Percentiles rank a stretch among this genome's conserved stretches.
Evolutionary conservation across 208 protist genomes (phyloP).

Genomic region (Leishmania braziliensis): DNA sequence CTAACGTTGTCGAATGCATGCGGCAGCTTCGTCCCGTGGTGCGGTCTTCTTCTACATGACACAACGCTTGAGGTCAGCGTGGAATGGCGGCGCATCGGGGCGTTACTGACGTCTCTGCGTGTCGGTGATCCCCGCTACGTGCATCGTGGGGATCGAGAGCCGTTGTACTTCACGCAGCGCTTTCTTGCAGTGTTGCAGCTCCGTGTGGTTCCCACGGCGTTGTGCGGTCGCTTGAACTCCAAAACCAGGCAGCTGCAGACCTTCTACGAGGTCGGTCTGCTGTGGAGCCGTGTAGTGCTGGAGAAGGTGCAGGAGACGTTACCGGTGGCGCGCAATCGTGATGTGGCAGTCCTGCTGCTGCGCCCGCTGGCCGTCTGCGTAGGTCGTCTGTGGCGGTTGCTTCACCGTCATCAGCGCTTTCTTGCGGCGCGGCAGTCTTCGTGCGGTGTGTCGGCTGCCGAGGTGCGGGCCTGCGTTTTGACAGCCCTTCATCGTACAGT

Average conservation of each 20-base stretch:
- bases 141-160: slow-evolving; percentile 20
- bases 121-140: slow-evolving; percentile 11
- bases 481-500: slow-evolving; percentile 50
- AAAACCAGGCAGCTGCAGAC: slow-evolving; percentile 61
- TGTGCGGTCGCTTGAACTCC: slow-evolving; percentile 62
- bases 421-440: slow-evolving; percentile 39
- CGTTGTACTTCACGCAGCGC: slow-evolving; percentile 36
- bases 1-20: not conserved
- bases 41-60: slow-evolving; percentile 56
- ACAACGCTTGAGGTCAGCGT: slow-evolving; percentile 51
- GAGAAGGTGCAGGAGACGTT: slow-evolving; percentile 38
- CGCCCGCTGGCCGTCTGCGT: slow-evolving; percentile 39
- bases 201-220: slow-evolving; percentile 45
- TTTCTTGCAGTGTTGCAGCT: slow-evolving; percentile 47
- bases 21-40: slow-evolving; percentile 46
- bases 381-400: slow-evolving; percentile 33
- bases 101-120: slow-evolving; percentile 29
- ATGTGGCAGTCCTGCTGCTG: slow-evolving; percentile 28
- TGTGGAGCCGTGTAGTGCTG: slow-evolving; percentile 58
- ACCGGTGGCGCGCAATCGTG: slow-evolving; percentile 12
- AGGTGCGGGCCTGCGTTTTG: slow-evolving; percentile 52
- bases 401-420: slow-evolving; percentile 26
- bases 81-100: slow-evolving; percentile 61
- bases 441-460: slow-evolving; percentile 39
- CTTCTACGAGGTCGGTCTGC: slow-evolving; percentile 55